Evolutionary conservation across 257 asterid species (phyloP), one percentile per base, ranked within the genome.

Genomic region (Solanum appendiculatum): DNA sequence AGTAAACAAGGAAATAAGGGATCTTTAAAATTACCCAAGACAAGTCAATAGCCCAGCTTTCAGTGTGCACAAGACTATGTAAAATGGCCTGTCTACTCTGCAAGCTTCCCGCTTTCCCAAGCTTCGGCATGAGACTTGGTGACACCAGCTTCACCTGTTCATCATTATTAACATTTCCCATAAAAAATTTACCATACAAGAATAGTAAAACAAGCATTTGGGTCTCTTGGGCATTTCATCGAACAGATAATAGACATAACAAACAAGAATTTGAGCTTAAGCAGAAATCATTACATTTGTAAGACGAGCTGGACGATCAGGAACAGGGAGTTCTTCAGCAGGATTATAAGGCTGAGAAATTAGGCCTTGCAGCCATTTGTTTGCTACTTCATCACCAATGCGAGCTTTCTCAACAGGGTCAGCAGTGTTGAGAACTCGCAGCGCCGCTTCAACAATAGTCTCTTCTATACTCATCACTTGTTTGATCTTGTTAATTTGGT

Each of bases 31-130:
- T 11, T 92, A 96, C 98, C 99, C 99, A 97, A 77, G 99, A 95
- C 87, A 97, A 93, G 93, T 95, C 98, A 87, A 97, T 93, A 60
- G 99, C 99, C 99, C 99, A 97, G 92, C 99, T 97, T 86, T 97
- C 99, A 37, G 93, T 97, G 87, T 97, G 98, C 89, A 93, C 98
- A 82, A 97, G 99, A 86, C 99, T 97, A 60, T 97, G 98, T 86
- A 97, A 96, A 89, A 97, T 91, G 74, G 99, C 98, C 89, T 94
- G 98, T 83, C 99, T 94, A 87, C 99, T 97, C 87, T 95, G 98
- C 89, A 95, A 93, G 90, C 98, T 97, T 92, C 99, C 99, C 25
- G 94, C 99, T 92, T 91, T 97, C 78, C 98, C 98, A 88, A 97
- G 95, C 91, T 97, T 97, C 34, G 98, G 98, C 98, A 97, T 96